A percentile compares a stretch with the other conserved stretches of the same genome.
Evolutionary conservation across 805 yeast genomes (phyloP).

Genomic region (Peterozyma xylosa): DNA sequence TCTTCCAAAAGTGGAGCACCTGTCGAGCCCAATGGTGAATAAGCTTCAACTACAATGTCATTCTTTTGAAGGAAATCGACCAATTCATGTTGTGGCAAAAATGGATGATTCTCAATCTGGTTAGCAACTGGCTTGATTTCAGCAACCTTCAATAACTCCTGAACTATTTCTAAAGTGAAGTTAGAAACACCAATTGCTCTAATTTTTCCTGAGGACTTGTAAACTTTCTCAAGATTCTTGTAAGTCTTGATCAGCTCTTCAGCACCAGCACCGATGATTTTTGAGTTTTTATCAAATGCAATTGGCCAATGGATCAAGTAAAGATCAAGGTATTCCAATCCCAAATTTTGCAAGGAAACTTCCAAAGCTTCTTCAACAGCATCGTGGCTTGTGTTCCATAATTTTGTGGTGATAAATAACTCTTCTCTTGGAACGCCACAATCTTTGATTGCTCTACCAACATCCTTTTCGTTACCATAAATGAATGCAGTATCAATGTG

Average conservation of each 20-base stretch:
- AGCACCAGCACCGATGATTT: conserved; percentile 19
- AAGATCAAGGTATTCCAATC: conserved; percentile 71
- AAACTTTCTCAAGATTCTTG: conserved; percentile 70
- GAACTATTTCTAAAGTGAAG: conserved; percentile 46
- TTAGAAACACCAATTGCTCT: conserved; percentile 68
- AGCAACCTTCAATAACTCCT: conserved; percentile 39
- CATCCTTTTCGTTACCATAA: conserved; percentile 59
- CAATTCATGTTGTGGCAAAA: conserved; percentile 55
- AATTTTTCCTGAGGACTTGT: conserved; percentile 40
- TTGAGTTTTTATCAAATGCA: conserved; percentile 26
- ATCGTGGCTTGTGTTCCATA: conserved; percentile 50
- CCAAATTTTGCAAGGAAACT: conserved; percentile 52
- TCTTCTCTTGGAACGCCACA: conserved; percentile 59
- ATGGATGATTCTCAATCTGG: conserved; percentile 74
- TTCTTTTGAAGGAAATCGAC: conserved; percentile 42
- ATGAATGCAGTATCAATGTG: conserved; percentile 75
- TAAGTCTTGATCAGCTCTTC: conserved; percentile 48
- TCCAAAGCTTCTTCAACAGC: conserved; percentile 46
- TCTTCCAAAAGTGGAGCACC: conserved; percentile 46
- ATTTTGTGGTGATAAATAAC: conserved; percentile 64
- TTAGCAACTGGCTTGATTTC: conserved; percentile 58
- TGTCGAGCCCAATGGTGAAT: conserved; percentile 67
- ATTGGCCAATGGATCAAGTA: conserved; percentile 83
- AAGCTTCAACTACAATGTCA: conserved; percentile 60
- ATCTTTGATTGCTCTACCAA: conserved; percentile 49